Evolutionary conservation across 73 alveolate species (phyloP).

Genomic region (Tetrahymena borealis): DNA sequence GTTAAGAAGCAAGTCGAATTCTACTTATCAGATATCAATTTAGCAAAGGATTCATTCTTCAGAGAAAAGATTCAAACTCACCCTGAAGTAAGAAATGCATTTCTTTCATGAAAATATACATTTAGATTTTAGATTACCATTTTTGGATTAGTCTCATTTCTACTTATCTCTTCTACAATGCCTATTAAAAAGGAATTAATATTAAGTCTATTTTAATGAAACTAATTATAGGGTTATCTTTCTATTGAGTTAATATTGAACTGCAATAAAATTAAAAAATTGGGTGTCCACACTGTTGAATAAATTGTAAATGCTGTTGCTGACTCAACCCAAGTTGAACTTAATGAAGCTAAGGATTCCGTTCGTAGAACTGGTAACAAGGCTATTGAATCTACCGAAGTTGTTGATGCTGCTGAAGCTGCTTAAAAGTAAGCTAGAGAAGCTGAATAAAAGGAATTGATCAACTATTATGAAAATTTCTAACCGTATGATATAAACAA

Average conservation of each 20-base stretch:
- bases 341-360: constrained; percentile 37
- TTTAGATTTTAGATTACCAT: background rate
- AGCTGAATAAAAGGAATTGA: constrained; percentile 27
- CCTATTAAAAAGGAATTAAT: constrained; percentile 21
- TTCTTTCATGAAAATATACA: background rate
- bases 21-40: constrained; percentile 81
- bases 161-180: background rate
- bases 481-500: constrained; percentile 17
- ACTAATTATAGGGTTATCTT: constrained; percentile 47
- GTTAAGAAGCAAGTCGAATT: constrained; percentile 68
- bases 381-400: constrained; percentile 48
- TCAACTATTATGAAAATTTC: constrained; percentile 28
- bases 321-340: constrained; percentile 53
- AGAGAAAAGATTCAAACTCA: constrained; percentile 52
- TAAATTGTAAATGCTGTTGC: constrained; percentile 46
- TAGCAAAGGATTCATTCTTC: constrained; percentile 72
- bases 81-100: constrained; percentile 19
- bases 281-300: constrained; percentile 46
- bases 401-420: constrained; percentile 29
- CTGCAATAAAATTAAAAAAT: constrained; percentile 80
- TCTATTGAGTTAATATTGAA: constrained; percentile 63
- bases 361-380: constrained; percentile 62
- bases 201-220: background rate
- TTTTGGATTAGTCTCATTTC: background rate
- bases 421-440: constrained; percentile 14